A percentile compares a stretch with the other conserved stretches of the same genome.
Conservation (phyloP, 176 grass and related monocot genomes). For the Raddia distichophylla region DNA sequence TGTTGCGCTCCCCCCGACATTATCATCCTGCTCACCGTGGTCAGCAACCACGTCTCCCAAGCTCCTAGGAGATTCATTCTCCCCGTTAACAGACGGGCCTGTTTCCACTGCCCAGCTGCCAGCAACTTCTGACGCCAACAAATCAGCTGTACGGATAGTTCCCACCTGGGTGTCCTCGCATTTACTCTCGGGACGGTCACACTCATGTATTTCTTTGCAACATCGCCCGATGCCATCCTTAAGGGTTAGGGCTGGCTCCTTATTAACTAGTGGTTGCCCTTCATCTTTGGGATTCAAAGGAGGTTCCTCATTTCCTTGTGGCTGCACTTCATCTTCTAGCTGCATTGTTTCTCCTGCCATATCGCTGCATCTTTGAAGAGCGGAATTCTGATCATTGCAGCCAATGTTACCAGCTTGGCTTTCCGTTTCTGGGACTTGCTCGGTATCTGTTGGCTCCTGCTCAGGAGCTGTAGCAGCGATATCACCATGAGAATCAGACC, state of each 20-base stretch:
- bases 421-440: constrained; percentile 74
- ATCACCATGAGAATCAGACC: constrained; percentile 52
- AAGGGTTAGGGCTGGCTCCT: constrained; percentile 21
- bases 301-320: constrained; percentile 56
- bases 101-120: constrained; percentile 93
- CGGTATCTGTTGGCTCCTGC: constrained; percentile 65
- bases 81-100: constrained; percentile 62
- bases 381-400: constrained; percentile 45
- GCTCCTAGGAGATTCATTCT: constrained; percentile 68
- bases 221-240: constrained; percentile 23
- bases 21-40: constrained; percentile 28
- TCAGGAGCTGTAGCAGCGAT: constrained; percentile 44
- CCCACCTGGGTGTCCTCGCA: constrained; percentile 52
- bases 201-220: constrained; percentile 55
- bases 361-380: constrained; percentile 61
- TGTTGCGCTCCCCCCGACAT: constrained; percentile 30
- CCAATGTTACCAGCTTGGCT: constrained; percentile 58
- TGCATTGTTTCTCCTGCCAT: constrained; percentile 79
- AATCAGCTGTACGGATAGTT: constrained; percentile 73
- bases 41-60: constrained; percentile 48
- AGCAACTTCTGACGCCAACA: constrained; percentile 87
- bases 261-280: constrained; percentile 32
- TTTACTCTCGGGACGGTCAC: constrained; percentile 47
- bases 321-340: constrained; percentile 71
- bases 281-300: constrained; percentile 30